A percentile compares a stretch with the other conserved stretches of the same genome.
These are phyloP conservation scores for Spirogloea muscicola DNA, from an alignment of 139 green algal species.

Conservation along the genomic window DNA sequence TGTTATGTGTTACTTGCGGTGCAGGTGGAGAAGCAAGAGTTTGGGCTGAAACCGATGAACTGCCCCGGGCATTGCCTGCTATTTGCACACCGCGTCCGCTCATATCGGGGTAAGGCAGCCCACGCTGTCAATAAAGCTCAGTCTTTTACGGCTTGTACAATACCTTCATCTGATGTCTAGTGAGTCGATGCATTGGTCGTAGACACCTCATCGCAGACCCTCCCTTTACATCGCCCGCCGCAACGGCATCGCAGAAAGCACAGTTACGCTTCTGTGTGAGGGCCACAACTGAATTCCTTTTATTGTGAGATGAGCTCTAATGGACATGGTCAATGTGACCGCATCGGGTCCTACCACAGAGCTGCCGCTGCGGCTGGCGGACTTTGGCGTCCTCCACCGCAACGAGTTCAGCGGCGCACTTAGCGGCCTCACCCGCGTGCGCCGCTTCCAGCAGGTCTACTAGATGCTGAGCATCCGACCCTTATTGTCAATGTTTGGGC, in stretches of 20 bases:
- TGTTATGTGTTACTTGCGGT: too few species aligned
- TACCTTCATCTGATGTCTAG: too few species aligned
- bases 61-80: conserved; percentile 98
- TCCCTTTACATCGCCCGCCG: too few species aligned
- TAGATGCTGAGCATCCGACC: conserved; percentile 74
- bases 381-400: conserved; percentile 96
- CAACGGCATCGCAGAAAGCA: too few species aligned
- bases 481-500: too few species aligned
- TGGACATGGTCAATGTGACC: too few species aligned
- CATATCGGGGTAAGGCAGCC: conserved; percentile 65
- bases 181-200: too few species aligned
- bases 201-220: too few species aligned
- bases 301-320: too few species aligned
- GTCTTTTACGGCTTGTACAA: background rate
- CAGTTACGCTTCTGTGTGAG: too few species aligned
- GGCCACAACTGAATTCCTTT: too few species aligned
- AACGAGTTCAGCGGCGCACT: conserved; percentile 55
- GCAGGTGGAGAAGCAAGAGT: conserved; percentile 79
- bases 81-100: conserved; percentile 79
- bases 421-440: conserved; percentile 62
- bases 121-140: background rate
- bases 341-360: conserved; percentile 56
- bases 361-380: conserved; percentile 86
- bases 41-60: conserved; percentile 97
- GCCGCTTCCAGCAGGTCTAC: conserved; percentile 85